Conservation (phyloP, 768 basidiomycete species). For the Kwoniella mangroviensis region DNA sequence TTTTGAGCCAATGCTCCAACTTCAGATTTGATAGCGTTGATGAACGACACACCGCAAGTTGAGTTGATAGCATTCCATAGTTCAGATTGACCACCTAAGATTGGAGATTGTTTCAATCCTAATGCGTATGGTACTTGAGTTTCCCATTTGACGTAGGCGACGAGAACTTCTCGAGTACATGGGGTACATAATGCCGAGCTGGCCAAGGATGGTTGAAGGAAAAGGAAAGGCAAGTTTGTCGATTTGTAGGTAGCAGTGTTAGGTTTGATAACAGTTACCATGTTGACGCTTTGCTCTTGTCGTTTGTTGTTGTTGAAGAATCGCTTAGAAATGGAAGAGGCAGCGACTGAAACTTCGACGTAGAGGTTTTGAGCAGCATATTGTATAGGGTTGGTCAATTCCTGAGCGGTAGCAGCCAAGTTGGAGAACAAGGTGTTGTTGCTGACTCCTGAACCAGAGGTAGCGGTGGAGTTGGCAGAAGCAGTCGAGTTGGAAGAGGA, state of each 20-base stretch:
- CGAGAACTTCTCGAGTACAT: slow-evolving; percentile 79
- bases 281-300: slow-evolving; percentile 21
- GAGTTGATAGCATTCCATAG: slow-evolving; percentile 69
- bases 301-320: slow-evolving; percentile 38
- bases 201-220: slow-evolving; percentile 66
- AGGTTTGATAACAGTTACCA: slow-evolving; percentile 55
- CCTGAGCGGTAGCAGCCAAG: slow-evolving; percentile 37
- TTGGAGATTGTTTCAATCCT: slow-evolving; percentile 68
- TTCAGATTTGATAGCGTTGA: slow-evolving; percentile 51
- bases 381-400: slow-evolving; percentile 38
- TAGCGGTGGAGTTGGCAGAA: slow-evolving; percentile 62
- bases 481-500: slow-evolving; percentile 35
- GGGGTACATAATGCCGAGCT: slow-evolving; percentile 71
- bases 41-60: slow-evolving; percentile 75
- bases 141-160: slow-evolving; percentile 78
- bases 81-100: slow-evolving; percentile 69
- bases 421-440: slow-evolving; percentile 38
- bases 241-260: slow-evolving; percentile 63
- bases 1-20: slow-evolving; percentile 45
- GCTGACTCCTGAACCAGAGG: slow-evolving; percentile 31
- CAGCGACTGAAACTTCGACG: slow-evolving; percentile 32
- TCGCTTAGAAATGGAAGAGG: slow-evolving; percentile 36
- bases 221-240: slow-evolving; percentile 72
- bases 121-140: slow-evolving; percentile 72
- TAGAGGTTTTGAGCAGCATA: slow-evolving; percentile 47